Percentiles rank a stretch among this genome's conserved stretches.
phyloP scores from a whole-genome alignment of 2,329 filamentous ascomycete species.

The Onygena corvina region DNA sequence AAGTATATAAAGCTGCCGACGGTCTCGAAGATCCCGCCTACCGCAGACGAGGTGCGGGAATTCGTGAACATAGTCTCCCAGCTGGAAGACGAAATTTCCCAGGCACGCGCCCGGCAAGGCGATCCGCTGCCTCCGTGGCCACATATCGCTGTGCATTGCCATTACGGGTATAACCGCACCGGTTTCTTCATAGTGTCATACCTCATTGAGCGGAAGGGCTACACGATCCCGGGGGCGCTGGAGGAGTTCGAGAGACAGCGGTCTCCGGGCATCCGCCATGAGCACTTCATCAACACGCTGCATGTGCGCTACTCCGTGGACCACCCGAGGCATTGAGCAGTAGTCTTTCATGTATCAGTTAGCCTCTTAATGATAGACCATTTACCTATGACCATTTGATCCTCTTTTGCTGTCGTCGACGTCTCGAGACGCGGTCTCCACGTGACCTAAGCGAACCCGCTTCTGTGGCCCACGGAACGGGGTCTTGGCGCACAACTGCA shows the following conservation, averaged over 20 bases:
- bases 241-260: conserved; percentile 61
- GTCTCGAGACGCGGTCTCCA: conserved; percentile 16
- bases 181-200: conserved; percentile 87
- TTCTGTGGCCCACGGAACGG: conserved; percentile 18
- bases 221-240: conserved; percentile 62
- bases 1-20: conserved; percentile 81
- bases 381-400: no score
- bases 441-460: conserved; percentile 30
- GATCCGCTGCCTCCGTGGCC: conserved; percentile 26
- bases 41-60: conserved; percentile 45
- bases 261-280: conserved; percentile 76
- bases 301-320: conserved; percentile 61
- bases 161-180: conserved; percentile 91
- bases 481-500: conserved; percentile 17
- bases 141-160: conserved; percentile 75
- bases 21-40: conserved; percentile 79
- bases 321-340: conserved; percentile 23
- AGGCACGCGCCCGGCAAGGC: conserved; percentile 35
- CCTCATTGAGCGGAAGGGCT: conserved; percentile 68
- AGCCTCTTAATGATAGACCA: no score
- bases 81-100: conserved; percentile 45
- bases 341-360: neutral
- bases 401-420: neutral
- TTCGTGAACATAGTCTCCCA: conserved; percentile 51
- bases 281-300: conserved; percentile 74